These are phyloP conservation scores for Aspergillus hiratsukae DNA, from an alignment of 2,329 filamentous ascomycete species.

Conservation along the genomic window DNA sequence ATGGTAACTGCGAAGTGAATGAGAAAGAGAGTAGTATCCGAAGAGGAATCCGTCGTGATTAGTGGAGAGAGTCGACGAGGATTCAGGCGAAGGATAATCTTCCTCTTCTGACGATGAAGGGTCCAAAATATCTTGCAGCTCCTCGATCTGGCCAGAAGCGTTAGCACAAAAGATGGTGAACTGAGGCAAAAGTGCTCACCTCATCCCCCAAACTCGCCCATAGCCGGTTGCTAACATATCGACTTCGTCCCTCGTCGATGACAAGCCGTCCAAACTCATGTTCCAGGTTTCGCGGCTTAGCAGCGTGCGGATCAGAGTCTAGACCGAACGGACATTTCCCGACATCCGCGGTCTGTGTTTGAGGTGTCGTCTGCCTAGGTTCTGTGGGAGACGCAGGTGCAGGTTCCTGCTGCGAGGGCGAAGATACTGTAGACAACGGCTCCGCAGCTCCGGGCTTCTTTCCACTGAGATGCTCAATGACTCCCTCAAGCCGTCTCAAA, in stretches of 20 bases:
- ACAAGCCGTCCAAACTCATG: slow-evolving; percentile 55
- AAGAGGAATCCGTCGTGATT: slow-evolving; percentile 59
- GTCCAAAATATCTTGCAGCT: slow-evolving; percentile 58
- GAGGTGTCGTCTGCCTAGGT: neutral
- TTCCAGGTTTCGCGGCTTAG: slow-evolving; percentile 26
- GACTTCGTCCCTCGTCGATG: slow-evolving; percentile 55
- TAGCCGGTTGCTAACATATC: slow-evolving; percentile 60
- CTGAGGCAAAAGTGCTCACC: slow-evolving; percentile 29
- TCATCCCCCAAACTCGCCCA: slow-evolving; percentile 60
- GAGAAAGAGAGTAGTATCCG: slow-evolving; percentile 53
- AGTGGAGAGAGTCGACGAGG: slow-evolving; percentile 31
- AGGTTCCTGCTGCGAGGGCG: slow-evolving; percentile 9
- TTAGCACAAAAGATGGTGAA: neutral
- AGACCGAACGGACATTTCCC: slow-evolving; percentile 12
- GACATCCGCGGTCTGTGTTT: neutral
- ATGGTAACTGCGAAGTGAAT: slow-evolving; percentile 54
- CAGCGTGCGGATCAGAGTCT: slow-evolving; percentile 20
- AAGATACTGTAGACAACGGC: slow-evolving; percentile 1
- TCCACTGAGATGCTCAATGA: slow-evolving; percentile 56
- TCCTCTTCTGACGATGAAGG: slow-evolving; percentile 55
- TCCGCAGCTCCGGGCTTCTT: slow-evolving; percentile 28
- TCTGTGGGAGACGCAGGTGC: neutral
- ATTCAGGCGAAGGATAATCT: slow-evolving; percentile 45
- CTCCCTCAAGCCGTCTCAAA: slow-evolving; percentile 55
- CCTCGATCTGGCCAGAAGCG: slow-evolving; percentile 47